Evolutionary conservation across 768 basidiomycete species (phyloP).

Genomic region (Psilocybe cyanescens): DNA sequence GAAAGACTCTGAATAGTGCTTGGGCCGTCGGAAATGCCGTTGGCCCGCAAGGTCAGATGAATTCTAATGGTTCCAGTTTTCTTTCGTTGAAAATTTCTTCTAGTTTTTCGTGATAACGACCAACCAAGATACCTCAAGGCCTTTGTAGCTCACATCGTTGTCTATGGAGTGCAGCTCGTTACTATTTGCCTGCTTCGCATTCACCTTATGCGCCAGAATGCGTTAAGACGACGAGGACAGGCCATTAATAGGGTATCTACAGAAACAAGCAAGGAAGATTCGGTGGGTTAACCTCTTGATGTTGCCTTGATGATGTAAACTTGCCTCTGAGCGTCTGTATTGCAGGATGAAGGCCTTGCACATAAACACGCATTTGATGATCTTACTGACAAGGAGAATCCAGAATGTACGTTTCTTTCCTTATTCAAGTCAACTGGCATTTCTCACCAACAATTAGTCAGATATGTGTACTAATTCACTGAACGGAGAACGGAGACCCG

Average conservation of each 20-base stretch:
- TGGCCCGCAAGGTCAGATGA: conserved; percentile 41
- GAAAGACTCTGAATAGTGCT: conserved; percentile 28
- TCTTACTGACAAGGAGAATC: conserved; percentile 52
- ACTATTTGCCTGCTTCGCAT: conserved; percentile 42
- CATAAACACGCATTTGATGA: conserved; percentile 52
- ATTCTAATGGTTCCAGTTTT: neutral
- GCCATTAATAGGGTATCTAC: conserved; percentile 25
- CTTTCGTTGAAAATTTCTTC: neutral
- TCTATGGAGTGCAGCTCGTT: conserved; percentile 47
- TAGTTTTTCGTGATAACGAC: conserved; percentile 50
- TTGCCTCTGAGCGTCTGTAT: neutral
- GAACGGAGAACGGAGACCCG: too few relatives aligned
- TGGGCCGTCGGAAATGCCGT: conserved; percentile 58
- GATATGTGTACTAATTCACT: conserved; percentile 35
- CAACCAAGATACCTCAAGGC: conserved; percentile 50
- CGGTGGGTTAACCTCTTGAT: conserved; percentile 13
- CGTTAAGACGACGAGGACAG: conserved; percentile 42
- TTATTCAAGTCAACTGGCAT: neutral
- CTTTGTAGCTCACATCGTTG: conserved; percentile 48
- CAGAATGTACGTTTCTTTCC: conserved; percentile 37
- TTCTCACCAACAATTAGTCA: conserved; percentile 27
- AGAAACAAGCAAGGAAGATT: conserved; percentile 31
- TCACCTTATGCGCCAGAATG: conserved; percentile 45
- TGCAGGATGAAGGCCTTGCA: conserved; percentile 32
- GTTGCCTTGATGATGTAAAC: neutral